Evolutionary conservation across 2,329 filamentous ascomycete genomes (phyloP), one percentile per base, ranked within the genome.

Genomic region (Aspergillaceae sp.): DNA sequence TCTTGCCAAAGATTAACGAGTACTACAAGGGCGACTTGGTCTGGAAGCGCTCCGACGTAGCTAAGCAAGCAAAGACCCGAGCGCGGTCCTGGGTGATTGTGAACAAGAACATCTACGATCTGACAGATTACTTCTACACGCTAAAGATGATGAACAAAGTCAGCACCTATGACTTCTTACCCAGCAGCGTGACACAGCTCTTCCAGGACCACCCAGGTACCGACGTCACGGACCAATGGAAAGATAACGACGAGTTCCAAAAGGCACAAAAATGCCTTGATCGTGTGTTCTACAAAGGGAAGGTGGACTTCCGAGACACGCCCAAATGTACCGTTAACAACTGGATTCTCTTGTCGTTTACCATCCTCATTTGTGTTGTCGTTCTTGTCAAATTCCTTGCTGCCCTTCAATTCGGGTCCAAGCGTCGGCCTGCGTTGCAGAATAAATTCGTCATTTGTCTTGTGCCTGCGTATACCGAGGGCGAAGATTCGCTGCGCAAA

Each of bases 361-460:
- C 89, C n/a, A 75, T 94, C 59, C 74, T 97, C 8, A 74, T 98
- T 45, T 88, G 85, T 62, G 51, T 77, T 1, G 86, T 96, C 50
- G 90, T 97, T 53, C 61, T 82, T 43, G 71, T 86, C 69, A 98
- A 97, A 69, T 98, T 98, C 71, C 66, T 98, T 60, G 83, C 92
- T 44, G 92, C 92, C 8, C 76, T 98, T 37, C 92, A 96, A 60
- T 87, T 98, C 50, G 90, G 91, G 40, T 89, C 89, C 4, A 96
- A 96, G 72, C 81, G 87, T 48, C 83, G 87, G 11, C 92, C 92
- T 2, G 78, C 86, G 4, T 86, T 89, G 34, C 92, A 97, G 67
- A 92, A 98, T 68, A 98, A 97, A 65, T 98, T 98, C 59, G 90
- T 98, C 57, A 97, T 98, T 55, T 97, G 92, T 68, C 89, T 96